Evolutionary conservation across 495 filamentous ascomycete genomes (phyloP), one percentile per base, ranked within the genome.

Genomic region (Aspergillus funiculosus): DNA sequence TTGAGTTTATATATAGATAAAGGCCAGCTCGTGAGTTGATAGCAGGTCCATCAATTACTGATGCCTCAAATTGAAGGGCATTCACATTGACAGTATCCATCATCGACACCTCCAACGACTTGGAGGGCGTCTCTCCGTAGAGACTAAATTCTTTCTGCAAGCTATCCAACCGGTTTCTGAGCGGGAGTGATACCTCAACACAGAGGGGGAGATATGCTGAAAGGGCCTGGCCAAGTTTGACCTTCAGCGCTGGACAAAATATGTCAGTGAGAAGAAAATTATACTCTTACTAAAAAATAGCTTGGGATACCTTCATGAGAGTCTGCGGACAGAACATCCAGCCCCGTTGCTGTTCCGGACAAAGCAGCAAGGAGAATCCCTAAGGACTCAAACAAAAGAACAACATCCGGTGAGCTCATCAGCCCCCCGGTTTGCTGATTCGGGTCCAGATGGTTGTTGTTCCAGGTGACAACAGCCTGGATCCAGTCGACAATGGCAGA

Each of bases 1-100:
- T 74, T 35, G 89, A 80, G 61, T 88, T 89, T 22, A 98, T 69
- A 60, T 91, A 96, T n/a, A 96, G 74, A 62, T 90, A 97, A 51
- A 97, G 70, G 34, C 87, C 88, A 39, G 89, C 90, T 68, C 90
- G 77, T n/a, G 89, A 84, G 60, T 88, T 85, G 8, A 85, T 66
- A 5, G 74, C 67, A 1, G 85, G 82, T 4, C 83, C 63, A 52
- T 89, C 83, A 19, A 81, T 70, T 1, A 92, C 58, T 56, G 75
- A 58, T 64, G 70, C 54, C 56, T 82, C 58, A 28, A 74, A 72
- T 39, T 74, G 68, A 20, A 74, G 65, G 13, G 65, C 55, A 44
- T 68, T 68, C n/a, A 72, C 67, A 54, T 72, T 67, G 43, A 72
- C 59, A 20, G 57, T 57, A 1, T 67, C 62, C 39, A 72, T 67